phyloP scores from a whole-genome alignment of 306 rosid species.

The Medicago truncatula region DNA sequence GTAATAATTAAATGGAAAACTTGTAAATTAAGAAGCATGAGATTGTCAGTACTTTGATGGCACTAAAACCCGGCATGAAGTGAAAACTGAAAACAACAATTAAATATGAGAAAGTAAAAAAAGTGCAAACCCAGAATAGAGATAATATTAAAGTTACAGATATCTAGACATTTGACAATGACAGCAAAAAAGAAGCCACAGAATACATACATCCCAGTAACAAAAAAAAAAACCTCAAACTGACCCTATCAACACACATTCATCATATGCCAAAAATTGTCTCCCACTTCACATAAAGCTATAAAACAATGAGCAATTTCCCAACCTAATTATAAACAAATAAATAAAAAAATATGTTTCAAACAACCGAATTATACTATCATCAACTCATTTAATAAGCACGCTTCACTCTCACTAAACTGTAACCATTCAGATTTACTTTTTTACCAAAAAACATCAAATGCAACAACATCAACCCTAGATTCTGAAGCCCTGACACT shows the following conservation, averaged over 20 bases:
- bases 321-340: constrained; percentile 19
- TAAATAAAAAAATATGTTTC: background rate
- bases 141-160: background rate
- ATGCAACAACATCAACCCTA: background rate
- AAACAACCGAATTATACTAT: constrained; percentile 7
- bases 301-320: constrained; percentile 5
- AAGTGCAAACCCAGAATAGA: background rate
- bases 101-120: constrained; percentile 7
- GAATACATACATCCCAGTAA: constrained; percentile 15
- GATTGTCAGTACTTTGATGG: constrained; percentile 13
- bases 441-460: background rate
- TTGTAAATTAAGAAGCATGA: background rate
- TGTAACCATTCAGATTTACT: background rate
- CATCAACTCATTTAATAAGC: background rate
- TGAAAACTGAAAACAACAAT: constrained; percentile 7
- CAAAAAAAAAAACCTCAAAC: constrained; percentile 9
- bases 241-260: constrained; percentile 19
- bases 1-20: constrained; percentile 23
- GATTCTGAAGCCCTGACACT: too few species aligned
- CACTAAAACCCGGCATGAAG: constrained; percentile 1
- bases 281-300: background rate
- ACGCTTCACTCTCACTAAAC: constrained; percentile 19
- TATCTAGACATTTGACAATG: background rate
- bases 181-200: constrained; percentile 6
- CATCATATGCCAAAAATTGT: constrained; percentile 27